Conservation (phyloP, 1,284 basidiomycete species). For the Marasmius sp. region DNA sequence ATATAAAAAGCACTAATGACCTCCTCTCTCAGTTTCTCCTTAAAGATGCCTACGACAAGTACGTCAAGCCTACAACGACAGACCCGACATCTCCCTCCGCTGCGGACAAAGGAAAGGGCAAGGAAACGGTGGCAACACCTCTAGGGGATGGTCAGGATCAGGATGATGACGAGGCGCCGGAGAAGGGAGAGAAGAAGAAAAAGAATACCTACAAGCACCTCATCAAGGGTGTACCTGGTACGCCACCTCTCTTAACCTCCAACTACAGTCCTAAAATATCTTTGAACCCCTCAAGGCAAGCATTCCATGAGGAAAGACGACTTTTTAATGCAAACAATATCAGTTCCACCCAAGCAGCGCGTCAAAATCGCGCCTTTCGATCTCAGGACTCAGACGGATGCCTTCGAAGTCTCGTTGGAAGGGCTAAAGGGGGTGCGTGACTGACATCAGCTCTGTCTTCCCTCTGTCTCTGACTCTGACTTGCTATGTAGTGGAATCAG, state of each 20-base stretch:
- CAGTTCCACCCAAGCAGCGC: constrained; percentile 70
- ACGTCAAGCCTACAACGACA: constrained; percentile 49
- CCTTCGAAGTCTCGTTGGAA: constrained; percentile 70
- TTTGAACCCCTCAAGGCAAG: constrained; percentile 48
- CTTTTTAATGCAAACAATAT: constrained; percentile 63
- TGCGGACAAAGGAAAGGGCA: constrained; percentile 65
- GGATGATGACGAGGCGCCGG: constrained; percentile 55
- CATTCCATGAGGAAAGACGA: constrained; percentile 83
- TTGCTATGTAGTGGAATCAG: constrained; percentile 61
- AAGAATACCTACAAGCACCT: constrained; percentile 77
- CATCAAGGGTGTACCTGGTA: constrained; percentile 74
- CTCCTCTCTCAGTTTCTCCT: constrained; percentile 69
- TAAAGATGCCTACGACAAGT: constrained; percentile 70
- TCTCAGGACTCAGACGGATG: constrained; percentile 62
- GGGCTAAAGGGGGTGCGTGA: constrained; percentile 73
- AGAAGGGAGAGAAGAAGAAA: constrained; percentile 75
- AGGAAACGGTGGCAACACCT: constrained; percentile 50
- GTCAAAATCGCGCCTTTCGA: constrained; percentile 67
- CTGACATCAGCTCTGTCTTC: constrained; percentile 15
- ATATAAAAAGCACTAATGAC: constrained; percentile 72
- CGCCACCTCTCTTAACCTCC: constrained; percentile 24
- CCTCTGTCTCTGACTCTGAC: constrained; percentile 26
- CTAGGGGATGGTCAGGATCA: constrained; percentile 41
- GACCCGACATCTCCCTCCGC: constrained; percentile 15
- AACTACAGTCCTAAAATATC: constrained; percentile 12